Percentiles rank a stretch among this genome's conserved stretches.
Evolutionary conservation across 495 filamentous ascomycete genomes (phyloP).

Genomic region (Rhypophila decipiens): DNA sequence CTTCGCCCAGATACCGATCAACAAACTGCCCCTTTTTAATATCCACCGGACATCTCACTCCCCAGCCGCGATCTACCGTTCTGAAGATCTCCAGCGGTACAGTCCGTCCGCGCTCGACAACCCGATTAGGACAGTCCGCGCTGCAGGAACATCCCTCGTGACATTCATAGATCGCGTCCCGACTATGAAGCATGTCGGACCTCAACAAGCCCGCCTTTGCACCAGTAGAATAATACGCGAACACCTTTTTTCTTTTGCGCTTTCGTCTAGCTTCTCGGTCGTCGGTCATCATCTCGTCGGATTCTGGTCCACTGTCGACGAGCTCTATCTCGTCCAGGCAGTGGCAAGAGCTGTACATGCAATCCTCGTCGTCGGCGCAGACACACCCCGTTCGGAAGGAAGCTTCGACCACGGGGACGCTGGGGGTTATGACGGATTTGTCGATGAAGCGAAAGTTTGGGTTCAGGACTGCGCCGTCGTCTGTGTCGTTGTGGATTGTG

Average conservation of each 20-base stretch:
- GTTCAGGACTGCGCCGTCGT: conserved; percentile 33
- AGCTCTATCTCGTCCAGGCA: conserved; percentile 48
- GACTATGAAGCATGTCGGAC: conserved; percentile 40
- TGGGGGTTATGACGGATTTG: conserved; percentile 32
- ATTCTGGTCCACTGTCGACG: too few relatives aligned
- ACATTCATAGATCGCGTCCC: conserved; percentile 78
- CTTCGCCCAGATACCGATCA: conserved; percentile 82
- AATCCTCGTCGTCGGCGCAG: conserved; percentile 40
- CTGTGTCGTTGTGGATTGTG: conserved; percentile 41
- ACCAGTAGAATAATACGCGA: conserved; percentile 41
- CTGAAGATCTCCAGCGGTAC: conserved; percentile 78
- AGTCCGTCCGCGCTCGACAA: conserved; percentile 71
- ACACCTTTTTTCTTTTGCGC: conserved; percentile 18
- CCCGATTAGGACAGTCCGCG: conserved; percentile 64
- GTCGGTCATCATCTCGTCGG: too few relatives aligned
- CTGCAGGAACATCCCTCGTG: conserved; percentile 64
- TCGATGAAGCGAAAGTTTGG: conserved; percentile 51
- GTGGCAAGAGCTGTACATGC: conserved; percentile 41
- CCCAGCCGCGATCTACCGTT: conserved; percentile 74
- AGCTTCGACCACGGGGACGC: conserved; percentile 37
- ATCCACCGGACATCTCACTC: conserved; percentile 60
- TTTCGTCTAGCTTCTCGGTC: conserved; percentile 5
- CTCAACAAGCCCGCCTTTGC: conserved; percentile 36
- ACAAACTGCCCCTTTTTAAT: conserved; percentile 79
- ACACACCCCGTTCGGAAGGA: conserved; percentile 52